Base-by-base conservation (phyloP, 2,329 filamentous ascomycete species). In the Aspergillus sojae region DNA sequence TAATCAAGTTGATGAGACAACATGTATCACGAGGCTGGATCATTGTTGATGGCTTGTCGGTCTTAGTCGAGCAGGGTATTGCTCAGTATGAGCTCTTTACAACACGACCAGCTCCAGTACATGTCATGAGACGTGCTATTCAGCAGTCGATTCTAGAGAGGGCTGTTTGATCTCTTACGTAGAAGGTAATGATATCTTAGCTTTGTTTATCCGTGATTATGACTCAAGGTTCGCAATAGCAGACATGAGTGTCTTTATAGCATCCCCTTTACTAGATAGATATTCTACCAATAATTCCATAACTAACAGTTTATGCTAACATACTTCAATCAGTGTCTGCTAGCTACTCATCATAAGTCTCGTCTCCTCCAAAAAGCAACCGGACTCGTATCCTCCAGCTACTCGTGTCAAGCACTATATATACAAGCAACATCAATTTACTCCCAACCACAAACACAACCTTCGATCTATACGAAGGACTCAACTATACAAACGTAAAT, bases 51-150 rank as follows among this genome's bases (percentile, higher is more conserved):
- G 70, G 70, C 6, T 45, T 69, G 16, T 61, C 57, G 12, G 63
- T 72, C 6, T 43, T 73, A 11, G 21, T 70, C 26, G 67, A 71
- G 48, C 71, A 73, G 50, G 70, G 68, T 19, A 65, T 71, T 57
- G 67, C 67, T 11, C 71, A 73, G 45, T 72, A 67, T 45, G 68
- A 73, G 52, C 56, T 73, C 3, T 70, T 73, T 45, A 73, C 69
- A 1, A 57, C 62, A 30, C 53, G 68, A 10, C 69, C 67, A 19
- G 70, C 71, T 1, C 71, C 71, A 2, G 59, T 69, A 4, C 67
- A 70, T 65, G 64, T 68, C 4, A 73, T 73, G 70, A 63, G 64
- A 26, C 43, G 21, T 23, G 43, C n/a, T 6, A 23, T 46, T 14
- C n/a, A 21, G 4, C 43, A 23, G n/a, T 21, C 43, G 0, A 46